These are phyloP conservation scores for Terfezia boudieri DNA, from an alignment of 495 filamentous ascomycete species.

Conservation along the genomic window DNA sequence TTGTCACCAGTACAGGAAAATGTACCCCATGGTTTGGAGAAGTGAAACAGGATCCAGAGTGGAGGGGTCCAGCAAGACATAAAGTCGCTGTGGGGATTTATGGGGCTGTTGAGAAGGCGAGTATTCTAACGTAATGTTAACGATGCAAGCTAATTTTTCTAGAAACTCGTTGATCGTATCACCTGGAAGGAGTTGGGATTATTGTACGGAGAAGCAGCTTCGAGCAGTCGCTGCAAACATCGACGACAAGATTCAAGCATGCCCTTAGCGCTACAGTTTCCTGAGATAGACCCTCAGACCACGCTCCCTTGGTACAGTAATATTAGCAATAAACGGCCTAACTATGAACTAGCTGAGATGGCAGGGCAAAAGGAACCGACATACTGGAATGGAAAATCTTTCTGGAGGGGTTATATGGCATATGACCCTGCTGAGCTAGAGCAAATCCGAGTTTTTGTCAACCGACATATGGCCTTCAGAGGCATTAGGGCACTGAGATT, in stretches of 20 bases:
- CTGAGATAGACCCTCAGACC: slow-evolving; percentile 1
- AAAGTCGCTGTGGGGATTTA: slow-evolving; percentile 7
- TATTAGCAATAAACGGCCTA: background rate
- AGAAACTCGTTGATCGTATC: background rate
- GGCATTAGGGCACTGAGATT: slow-evolving; percentile 14
- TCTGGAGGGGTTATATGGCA: slow-evolving; percentile 11
- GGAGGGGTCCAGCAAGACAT: background rate
- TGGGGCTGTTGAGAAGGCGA: slow-evolving; percentile 9
- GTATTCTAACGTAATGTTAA: background rate
- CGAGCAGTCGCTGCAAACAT: too few relatives aligned
- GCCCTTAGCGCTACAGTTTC: background rate
- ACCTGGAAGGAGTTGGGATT: background rate
- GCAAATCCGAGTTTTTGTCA: slow-evolving; percentile 11
- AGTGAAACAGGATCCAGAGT: background rate
- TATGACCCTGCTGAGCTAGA: slow-evolving; percentile 13
- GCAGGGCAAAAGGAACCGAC: background rate
- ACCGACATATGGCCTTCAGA: background rate
- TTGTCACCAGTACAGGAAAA: slow-evolving; percentile 11
- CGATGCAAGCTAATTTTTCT: too few relatives aligned
- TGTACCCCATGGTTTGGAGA: slow-evolving; percentile 17
- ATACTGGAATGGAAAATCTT: background rate
- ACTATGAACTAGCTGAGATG: background rate
- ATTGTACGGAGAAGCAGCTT: background rate
- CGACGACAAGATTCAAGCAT: background rate
- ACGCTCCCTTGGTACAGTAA: slow-evolving; percentile 12